Conservation (phyloP, 2,329 filamentous ascomycete genomes). For the Colletotrichum sp. region DNA sequence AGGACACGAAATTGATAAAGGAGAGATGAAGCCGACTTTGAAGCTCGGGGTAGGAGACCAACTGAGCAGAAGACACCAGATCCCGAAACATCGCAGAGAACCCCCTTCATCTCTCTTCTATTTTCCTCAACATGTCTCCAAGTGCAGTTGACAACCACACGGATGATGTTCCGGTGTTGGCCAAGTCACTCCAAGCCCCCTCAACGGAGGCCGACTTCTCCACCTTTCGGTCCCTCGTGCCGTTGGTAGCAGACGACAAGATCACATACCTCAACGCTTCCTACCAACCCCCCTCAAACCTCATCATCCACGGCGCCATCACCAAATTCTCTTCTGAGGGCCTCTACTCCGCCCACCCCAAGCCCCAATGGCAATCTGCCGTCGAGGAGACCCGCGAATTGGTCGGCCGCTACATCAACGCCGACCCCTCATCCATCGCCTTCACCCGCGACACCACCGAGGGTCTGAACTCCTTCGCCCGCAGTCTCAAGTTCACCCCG, state of each 20-base stretch:
- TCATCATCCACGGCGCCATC: slow-evolving; percentile 34
- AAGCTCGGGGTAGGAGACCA: too few species aligned
- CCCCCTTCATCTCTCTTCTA: background rate
- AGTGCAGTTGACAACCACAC: background rate
- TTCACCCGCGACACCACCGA: slow-evolving; percentile 39
- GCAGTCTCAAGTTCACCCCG: slow-evolving; percentile 22
- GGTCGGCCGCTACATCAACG: slow-evolving; percentile 32
- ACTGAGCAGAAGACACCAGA: background rate
- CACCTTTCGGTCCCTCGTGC: slow-evolving; percentile 25
- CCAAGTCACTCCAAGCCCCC: background rate
- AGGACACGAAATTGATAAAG: background rate
- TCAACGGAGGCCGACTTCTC: slow-evolving; percentile 21
- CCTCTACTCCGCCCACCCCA: slow-evolving; percentile 26
- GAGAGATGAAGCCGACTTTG: background rate
- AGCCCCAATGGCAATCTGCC: slow-evolving; percentile 12
- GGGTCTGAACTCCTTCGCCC: slow-evolving; percentile 31
- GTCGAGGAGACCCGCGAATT: slow-evolving; percentile 13
- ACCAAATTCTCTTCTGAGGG: slow-evolving; percentile 28
- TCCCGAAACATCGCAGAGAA: background rate
- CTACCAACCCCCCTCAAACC: slow-evolving; percentile 34
- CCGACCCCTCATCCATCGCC: slow-evolving; percentile 26
- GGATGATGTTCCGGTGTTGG: background rate
- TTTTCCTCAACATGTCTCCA: background rate
- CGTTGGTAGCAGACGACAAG: slow-evolving; percentile 21
- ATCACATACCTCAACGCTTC: slow-evolving; percentile 33